Base-by-base conservation (phyloP, 106 monocot genomes). In the Platanthera zijinensis region DNA sequence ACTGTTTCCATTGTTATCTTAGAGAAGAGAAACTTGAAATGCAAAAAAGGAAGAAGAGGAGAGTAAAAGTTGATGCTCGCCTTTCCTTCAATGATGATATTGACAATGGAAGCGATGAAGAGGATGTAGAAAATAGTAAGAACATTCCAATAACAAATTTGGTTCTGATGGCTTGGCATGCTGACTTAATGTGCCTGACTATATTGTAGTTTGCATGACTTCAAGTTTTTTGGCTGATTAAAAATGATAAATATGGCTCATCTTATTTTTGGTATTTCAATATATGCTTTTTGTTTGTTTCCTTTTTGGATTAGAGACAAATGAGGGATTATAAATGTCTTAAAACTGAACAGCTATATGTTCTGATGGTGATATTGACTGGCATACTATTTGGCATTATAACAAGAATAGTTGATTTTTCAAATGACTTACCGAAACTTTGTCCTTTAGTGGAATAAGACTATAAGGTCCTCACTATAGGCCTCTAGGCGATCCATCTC, bases 1-100 rank as follows among this genome's bases (percentile, higher is more conserved):
- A 53, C 59, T 61, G 62, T 28, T 21, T 54, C 8, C 8, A 39
- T 61, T 75, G 15, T 59, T 57, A 50, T 25, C 78, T 22, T 62
- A 99, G 99, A 83, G 99, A 99, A 76, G 99, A 99, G 78, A 94
- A 94, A 72, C 85, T 99, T 76, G 73, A 92, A 73, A 69, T 86
- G 69, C 94, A 92, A 77, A 99, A 99, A 78, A 82, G 95, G 49
- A 95, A 92, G 80, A 99, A 88, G 84, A 86, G 89, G 77, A 87
- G 88, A 72, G 77, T 87, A 74, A 96, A 84, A 80, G 92, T 82
- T 39, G 90, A 92, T 77, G 83, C 99, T 73, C 89, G 94, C 0
- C 74, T 99, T 21, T 99, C 99, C 8, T 99, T 99, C 83, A 70
- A 10, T 74, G 99, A 94, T 84, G 94, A 99, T 17, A 81, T 94